Conservation (phyloP, 768 basidiomycete genomes). For the Chlorophyllum brunneum region DNA sequence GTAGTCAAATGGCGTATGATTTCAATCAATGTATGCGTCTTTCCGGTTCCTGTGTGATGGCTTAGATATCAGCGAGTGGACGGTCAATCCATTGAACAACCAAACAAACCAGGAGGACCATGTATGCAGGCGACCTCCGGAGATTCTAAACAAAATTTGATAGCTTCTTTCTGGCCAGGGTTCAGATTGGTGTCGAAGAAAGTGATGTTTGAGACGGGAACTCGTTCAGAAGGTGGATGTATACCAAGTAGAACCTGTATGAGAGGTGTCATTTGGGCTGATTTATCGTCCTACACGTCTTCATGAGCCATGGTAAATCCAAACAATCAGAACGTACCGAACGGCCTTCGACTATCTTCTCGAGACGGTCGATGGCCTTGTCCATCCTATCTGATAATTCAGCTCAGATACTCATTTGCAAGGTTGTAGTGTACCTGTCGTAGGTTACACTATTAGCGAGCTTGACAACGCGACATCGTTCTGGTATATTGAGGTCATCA, state of each 20-base stretch:
- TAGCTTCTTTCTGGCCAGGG: slow-evolving; percentile 77
- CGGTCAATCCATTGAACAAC: not conserved
- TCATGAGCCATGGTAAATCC: slow-evolving; percentile 8
- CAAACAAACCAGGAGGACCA: slow-evolving; percentile 82
- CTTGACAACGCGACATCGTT: slow-evolving; percentile 81
- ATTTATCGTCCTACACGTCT: slow-evolving; percentile 34
- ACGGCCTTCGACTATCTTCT: slow-evolving; percentile 28
- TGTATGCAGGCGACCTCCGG: slow-evolving; percentile 90
- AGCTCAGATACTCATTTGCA: not conserved
- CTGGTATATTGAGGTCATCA: slow-evolving; percentile 76
- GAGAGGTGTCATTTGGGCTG: slow-evolving; percentile 43
- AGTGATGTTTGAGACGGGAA: slow-evolving; percentile 35
- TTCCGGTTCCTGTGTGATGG: slow-evolving; percentile 69
- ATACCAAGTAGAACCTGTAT: slow-evolving; percentile 73
- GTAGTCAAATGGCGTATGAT: slow-evolving; percentile 80
- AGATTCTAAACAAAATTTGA: slow-evolving; percentile 77
- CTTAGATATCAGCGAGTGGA: not conserved
- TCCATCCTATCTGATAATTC: slow-evolving; percentile 65
- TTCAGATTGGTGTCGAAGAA: slow-evolving; percentile 83
- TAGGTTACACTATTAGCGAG: slow-evolving; percentile 91
- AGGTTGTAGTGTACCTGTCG: slow-evolving; percentile 51
- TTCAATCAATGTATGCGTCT: slow-evolving; percentile 94
- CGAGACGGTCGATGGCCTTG: slow-evolving; percentile 66
- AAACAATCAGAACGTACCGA: slow-evolving; percentile 9
- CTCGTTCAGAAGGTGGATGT: slow-evolving; percentile 37